Base-by-base conservation (phyloP, 202 grass and related monocot species). In the Eragrostis tef region DNA sequence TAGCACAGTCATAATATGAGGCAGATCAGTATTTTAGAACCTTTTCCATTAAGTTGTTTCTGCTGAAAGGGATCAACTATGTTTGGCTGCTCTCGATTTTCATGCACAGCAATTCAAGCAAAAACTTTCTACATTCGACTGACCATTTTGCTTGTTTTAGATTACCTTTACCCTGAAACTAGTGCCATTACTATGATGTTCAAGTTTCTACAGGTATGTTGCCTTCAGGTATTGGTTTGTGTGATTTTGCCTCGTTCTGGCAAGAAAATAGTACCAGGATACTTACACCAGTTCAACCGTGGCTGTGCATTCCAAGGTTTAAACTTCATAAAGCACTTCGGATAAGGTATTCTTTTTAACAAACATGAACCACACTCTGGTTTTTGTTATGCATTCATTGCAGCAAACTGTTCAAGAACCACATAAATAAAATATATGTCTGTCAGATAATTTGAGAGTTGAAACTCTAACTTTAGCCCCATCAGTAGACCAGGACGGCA, bases 401-500 rank as follows among this genome's bases (percentile, higher is more conserved):
- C 47, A 71, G 24, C 65, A 78, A 71, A 26, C 22, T 65, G 80
- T 24, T 65, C 65, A 78, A 71, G 14, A 78, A 48, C 57, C 64
- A 54, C 47, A 20, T n/a, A n/a, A n/a, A n/a, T n/a, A n/a, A n/a
- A n/a, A n/a, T n/a, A n/a, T n/a, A n/a, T 29, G 70, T 19, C n/a
- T 78, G 25, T 48, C 47, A 64, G 6, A 47, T 29, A 14, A 64
- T 25, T 68, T 6, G n/a, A 60, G 71, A 74, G 39, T 52, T 74
- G 52, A 86, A 43, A 47, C 20, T 81, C 79, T 2, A 22, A 3
- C 3, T 31, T 31, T 48, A 60, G 16, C 43, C 62, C 51, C 69
- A 52, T 88, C 34, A 91, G 70, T 64, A 84, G 10, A 64, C 80
- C 25, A 17, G 84, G 71, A 90, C 78, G 25, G 79, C 69, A 7